phyloP scores from a whole-genome alignment of 176 grass and related monocot species.

The Oryza brachyantha region DNA sequence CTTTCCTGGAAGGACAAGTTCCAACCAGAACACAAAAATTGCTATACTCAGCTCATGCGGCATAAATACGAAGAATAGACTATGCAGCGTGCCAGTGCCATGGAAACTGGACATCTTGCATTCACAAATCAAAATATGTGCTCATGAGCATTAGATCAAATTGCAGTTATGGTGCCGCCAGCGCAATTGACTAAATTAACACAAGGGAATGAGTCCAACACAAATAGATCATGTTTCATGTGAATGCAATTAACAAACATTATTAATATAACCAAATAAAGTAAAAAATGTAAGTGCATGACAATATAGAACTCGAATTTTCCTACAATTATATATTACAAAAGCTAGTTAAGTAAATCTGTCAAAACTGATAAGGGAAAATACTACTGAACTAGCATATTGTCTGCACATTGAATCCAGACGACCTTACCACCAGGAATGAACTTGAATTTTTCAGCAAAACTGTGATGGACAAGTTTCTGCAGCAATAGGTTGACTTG shows the following conservation, averaged over 20 bases:
- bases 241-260: neutral
- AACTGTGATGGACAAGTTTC: neutral
- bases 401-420: neutral
- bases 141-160: neutral
- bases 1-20: too few species aligned
- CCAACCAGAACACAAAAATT: neutral
- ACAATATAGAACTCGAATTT: neutral
- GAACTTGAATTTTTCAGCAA: neutral
- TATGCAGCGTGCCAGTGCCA: neutral
- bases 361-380: neutral
- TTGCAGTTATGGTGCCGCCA: neutral
- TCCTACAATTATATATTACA: conserved; percentile 9
- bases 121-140: neutral
- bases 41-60: neutral
- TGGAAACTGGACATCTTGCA: too few species aligned
- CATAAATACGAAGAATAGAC: too few species aligned
- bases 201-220: neutral
- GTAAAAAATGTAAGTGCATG: neutral
- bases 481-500: conserved; percentile 4
- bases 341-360: neutral
- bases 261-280: neutral
- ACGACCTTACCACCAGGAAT: neutral
- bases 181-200: neutral
- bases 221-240: neutral
- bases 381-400: conserved; percentile 10